Evolutionary conservation across 352 stramenopile genomes (phyloP), one percentile per base, ranked within the genome.

Genomic region (Phytophthora brassicae): DNA sequence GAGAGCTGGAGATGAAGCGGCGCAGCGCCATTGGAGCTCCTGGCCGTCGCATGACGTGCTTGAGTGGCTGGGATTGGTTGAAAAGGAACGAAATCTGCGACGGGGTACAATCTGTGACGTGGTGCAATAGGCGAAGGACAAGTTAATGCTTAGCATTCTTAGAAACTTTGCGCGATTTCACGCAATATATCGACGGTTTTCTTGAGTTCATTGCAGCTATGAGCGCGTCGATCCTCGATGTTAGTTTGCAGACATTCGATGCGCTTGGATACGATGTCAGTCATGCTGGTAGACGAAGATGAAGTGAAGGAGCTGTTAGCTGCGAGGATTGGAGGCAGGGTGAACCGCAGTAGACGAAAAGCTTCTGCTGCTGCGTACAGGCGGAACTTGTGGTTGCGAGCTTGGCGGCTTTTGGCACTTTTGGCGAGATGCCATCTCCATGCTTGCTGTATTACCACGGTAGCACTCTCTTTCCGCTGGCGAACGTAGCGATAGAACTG

Each of bases 401-500:
- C 39, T 38, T 61, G 61, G 14, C 53, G 42, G 16, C 41, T 58
- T 42, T 2, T 41, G 24, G n/a, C 7, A 16, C 16, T 54, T 17
- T 66, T 56, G 23, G 33, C 28, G 11, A 47, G 49, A 24, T 74
- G 75, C 64, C 68, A 75, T 17, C 56, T 64, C 75, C 75, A 87
- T 14, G 61, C 55, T 43, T 67, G 66, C 49, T 88, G 78, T n/a
- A 86, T 56, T 1, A 88, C 48, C n/a, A 83, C 68, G 12, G 72
- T 74, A 1, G 74, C 71, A 6, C 70, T 60, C 41, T 60, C 59
- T 50, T 79, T 82, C 31, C 76, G 74, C 20, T 69, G 61, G 7
- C 72, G 78, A 16, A 72, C 58, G 44, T 81, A 74, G 24, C 75
- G 60, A 65, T 88, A 80, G 52, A 88, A 88, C 13, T 73, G 64